phyloP scores from a whole-genome alignment of 208 protist genomes.

The Strigomonas culicis region DNA sequence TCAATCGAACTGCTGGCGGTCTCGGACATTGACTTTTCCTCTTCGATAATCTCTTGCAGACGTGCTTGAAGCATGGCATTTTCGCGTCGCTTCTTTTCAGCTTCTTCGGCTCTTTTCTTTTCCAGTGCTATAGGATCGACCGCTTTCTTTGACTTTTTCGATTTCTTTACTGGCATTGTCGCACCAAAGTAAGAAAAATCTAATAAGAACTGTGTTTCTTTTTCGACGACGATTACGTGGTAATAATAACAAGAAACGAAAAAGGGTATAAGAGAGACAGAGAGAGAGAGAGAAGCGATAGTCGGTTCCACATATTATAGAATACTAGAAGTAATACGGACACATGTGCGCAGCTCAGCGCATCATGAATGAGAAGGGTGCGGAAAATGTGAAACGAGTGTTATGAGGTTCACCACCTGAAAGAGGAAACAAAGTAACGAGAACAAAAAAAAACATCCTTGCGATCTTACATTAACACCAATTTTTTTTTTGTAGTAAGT shows the following conservation, averaged over 20 bases:
- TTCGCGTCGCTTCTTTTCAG: slow-evolving; percentile 63
- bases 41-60: slow-evolving; percentile 69
- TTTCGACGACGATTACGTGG: no score
- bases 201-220: no score
- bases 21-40: slow-evolving; percentile 71
- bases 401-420: background rate
- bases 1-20: slow-evolving; percentile 55
- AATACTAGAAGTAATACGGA: no score
- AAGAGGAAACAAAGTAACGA: no score
- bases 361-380: background rate
- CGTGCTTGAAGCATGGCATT: slow-evolving; percentile 65
- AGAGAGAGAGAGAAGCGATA: slow-evolving; percentile 7
- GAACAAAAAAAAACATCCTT: no score
- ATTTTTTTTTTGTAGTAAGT: background rate
- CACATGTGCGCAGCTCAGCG: no score
- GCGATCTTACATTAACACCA: background rate
- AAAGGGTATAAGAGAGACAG: slow-evolving; percentile 1
- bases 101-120: slow-evolving; percentile 66
- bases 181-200: background rate
- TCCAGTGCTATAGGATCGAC: slow-evolving; percentile 57
- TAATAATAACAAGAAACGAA: background rate
- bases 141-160: slow-evolving; percentile 24
- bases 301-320: no score
- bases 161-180: slow-evolving; percentile 24
- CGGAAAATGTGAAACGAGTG: background rate